These are phyloP conservation scores for Aspergillus awamori DNA, from an alignment of 2,329 filamentous ascomycete species.

Conservation along the genomic window DNA sequence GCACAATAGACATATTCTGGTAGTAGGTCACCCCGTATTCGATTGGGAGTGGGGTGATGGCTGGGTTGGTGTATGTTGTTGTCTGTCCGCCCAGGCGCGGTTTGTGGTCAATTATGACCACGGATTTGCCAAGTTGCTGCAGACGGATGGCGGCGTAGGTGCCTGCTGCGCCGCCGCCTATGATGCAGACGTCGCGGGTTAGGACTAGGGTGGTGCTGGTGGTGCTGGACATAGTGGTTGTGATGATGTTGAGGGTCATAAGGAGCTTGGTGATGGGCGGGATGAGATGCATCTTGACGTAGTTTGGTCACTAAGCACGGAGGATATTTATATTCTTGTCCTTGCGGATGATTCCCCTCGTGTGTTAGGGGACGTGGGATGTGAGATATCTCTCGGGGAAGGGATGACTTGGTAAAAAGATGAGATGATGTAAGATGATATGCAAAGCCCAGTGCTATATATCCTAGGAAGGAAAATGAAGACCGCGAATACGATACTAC, in stretches of 20 bases:
- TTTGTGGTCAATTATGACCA: slow-evolving; percentile 31
- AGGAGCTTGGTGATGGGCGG: too few species aligned
- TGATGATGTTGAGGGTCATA: background rate
- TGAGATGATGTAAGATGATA: too few species aligned
- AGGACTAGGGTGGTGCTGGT: background rate
- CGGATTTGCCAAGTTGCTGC: slow-evolving; percentile 27
- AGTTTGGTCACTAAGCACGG: too few species aligned
- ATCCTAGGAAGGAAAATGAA: too few species aligned
- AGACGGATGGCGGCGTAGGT: slow-evolving; percentile 35
- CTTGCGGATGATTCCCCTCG: too few species aligned
- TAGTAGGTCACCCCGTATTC: slow-evolving; percentile 34
- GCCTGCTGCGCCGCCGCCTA: slow-evolving; percentile 35
- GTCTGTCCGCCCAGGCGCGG: slow-evolving; percentile 32
- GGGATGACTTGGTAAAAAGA: too few species aligned
- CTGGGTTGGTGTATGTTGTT: slow-evolving; percentile 27
- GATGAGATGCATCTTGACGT: too few species aligned
- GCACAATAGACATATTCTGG: slow-evolving; percentile 23
- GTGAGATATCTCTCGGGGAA: too few species aligned
- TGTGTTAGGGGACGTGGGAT: too few species aligned
- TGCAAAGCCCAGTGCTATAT: too few species aligned
- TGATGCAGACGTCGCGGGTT: slow-evolving; percentile 28
- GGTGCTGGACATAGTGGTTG: background rate
- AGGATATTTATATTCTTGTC: too few species aligned
- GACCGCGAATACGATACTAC: too few species aligned
- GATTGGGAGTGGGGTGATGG: slow-evolving; percentile 21